Base-by-base conservation (phyloP, 2,329 filamentous ascomycete species). In the Cladosporium colombiae region DNA sequence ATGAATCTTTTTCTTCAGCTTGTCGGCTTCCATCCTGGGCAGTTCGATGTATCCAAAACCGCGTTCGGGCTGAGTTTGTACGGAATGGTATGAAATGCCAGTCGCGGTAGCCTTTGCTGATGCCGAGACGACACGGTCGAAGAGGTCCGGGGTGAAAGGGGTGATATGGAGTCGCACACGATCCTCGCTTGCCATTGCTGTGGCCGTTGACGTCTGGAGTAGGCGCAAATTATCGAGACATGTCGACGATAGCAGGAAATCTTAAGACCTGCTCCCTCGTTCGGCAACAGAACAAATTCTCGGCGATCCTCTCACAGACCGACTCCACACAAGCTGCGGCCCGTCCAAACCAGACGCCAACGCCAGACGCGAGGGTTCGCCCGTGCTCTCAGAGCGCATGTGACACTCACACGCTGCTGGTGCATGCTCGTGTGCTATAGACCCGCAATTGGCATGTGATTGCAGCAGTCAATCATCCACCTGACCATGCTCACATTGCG, bases 1-100 rank as follows among this genome's bases (percentile, higher is more conserved):
- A 82, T 97, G 91, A 59, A 98, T 84, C 81, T 95, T 98, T 80
- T 90, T 94, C 81, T 89, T 92, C 63, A 98, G 80, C 78, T 93
- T 96, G n/a, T 94, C 90, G 11, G 94, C 95, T 70, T 96, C 93
- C 78, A 87, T 86, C 3, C 77, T 80, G 0, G 93, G 93, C 44
- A 99, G 80, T 56, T 96, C 93, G 67, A 98, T 83, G 80, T 91
- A 99, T 65, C 94, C 95, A 87, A 92, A 99, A 62, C 87, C 89
- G 75, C 88, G 90, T 70, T 99, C 95, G 16, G 94, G 94, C 69
- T 96, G 97, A 0, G 93, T 93, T 74, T 92, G 86, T 70, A 97
- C 81, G 5, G 83, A 83, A 78, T 98, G 94, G 79, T 90, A 97
- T n/a, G 93, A 97, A 62, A 97, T 86, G 75, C 93, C 91, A 68